A percentile compares a stretch with the other conserved stretches of the same genome.
These are phyloP conservation scores for Heimioporus punctisporus DNA, from an alignment of 1,284 basidiomycete species.

Conservation along the genomic window DNA sequence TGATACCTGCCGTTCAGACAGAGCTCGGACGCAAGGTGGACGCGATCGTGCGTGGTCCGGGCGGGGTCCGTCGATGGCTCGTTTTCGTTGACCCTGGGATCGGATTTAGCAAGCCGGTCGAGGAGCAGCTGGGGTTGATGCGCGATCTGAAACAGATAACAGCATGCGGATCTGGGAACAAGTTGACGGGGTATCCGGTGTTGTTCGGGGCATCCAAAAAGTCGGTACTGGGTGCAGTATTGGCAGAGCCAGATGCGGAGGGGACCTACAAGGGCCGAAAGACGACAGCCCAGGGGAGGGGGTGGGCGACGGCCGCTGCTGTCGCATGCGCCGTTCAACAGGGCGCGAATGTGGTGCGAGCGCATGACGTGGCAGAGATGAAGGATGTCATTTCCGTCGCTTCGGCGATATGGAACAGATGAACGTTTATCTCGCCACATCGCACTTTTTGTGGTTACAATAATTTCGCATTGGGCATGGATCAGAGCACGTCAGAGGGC, in stretches of 20 bases:
- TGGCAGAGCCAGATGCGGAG: slow-evolving; percentile 43
- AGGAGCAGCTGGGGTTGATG: slow-evolving; percentile 78
- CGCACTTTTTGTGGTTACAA: background rate
- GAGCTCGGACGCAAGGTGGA: slow-evolving; percentile 80
- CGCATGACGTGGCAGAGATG: slow-evolving; percentile 84
- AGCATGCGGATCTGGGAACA: slow-evolving; percentile 46
- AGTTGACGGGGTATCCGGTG: slow-evolving; percentile 66
- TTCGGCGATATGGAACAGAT: slow-evolving; percentile 42
- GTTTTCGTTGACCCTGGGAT: slow-evolving; percentile 94
- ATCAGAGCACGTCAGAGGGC: background rate
- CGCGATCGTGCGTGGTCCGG: slow-evolving; percentile 66
- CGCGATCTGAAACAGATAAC: slow-evolving; percentile 54
- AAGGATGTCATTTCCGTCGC: slow-evolving; percentile 49
- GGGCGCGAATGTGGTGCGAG: slow-evolving; percentile 75
- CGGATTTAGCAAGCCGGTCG: slow-evolving; percentile 91
- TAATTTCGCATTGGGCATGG: background rate
- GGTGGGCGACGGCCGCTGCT: slow-evolving; percentile 83
- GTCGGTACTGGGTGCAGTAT: slow-evolving; percentile 76
- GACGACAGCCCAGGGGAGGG: slow-evolving; percentile 66
- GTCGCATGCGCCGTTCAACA: slow-evolving; percentile 80
- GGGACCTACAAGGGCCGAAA: slow-evolving; percentile 46
- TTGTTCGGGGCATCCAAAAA: slow-evolving; percentile 87
- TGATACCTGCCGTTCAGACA: slow-evolving; percentile 70
- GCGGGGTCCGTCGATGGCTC: slow-evolving; percentile 88
- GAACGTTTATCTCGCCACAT: slow-evolving; percentile 16